Conservation (phyloP, 345 rosid species). For the Acer campestre region DNA sequence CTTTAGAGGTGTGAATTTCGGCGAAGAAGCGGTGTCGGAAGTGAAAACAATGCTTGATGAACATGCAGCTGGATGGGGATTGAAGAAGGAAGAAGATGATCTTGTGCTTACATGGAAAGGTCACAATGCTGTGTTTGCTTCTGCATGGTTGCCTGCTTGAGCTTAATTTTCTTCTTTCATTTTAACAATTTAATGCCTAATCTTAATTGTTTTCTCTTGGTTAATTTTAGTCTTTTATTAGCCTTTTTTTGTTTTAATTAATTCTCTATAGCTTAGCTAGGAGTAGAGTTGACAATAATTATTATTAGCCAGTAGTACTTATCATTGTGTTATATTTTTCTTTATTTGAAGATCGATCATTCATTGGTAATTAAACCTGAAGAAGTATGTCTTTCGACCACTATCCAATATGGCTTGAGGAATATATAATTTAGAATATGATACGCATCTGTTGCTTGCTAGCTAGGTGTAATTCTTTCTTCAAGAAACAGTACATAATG, state of each 20-base stretch:
- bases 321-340: too few relatives aligned
- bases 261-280: not conserved
- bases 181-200: not conserved
- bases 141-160: constrained; percentile 73
- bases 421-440: too few relatives aligned
- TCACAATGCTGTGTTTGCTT: constrained; percentile 88
- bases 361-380: too few relatives aligned
- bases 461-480: too few relatives aligned
- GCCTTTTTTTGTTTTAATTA: too few relatives aligned
- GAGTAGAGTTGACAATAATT: not conserved
- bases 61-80: constrained; percentile 93
- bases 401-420: too few relatives aligned
- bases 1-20: constrained; percentile 50
- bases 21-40: constrained; percentile 61
- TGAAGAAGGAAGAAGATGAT: constrained; percentile 80
- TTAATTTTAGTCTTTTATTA: not conserved
- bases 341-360: too few relatives aligned
- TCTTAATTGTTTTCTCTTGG: not conserved
- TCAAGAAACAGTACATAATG: too few relatives aligned
- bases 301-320: not conserved
- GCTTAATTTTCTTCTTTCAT: too few relatives aligned
- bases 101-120: constrained; percentile 96
- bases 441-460: too few relatives aligned
- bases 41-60: constrained; percentile 82
- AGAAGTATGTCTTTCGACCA: too few relatives aligned